Evolutionary conservation across 2,329 filamentous ascomycete genomes (phyloP).

Genomic region (Cytospora leucostoma): DNA sequence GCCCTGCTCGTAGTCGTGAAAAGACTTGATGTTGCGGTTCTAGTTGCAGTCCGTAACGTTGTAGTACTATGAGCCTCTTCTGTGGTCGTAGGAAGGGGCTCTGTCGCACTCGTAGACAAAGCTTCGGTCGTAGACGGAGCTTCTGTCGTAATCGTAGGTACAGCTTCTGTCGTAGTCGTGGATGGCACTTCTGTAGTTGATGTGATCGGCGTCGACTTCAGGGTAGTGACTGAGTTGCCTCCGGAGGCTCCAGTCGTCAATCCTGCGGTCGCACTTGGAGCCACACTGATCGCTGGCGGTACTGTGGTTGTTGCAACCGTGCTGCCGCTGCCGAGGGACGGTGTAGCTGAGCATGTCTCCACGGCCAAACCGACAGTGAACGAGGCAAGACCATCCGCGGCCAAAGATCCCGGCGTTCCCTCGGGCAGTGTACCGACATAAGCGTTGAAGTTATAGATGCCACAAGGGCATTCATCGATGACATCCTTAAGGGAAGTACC

Average conservation of each 20-base stretch:
- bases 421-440: slow-evolving; percentile 55
- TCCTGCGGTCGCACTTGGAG: not conserved
- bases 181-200: not conserved
- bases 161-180: slow-evolving; percentile 1
- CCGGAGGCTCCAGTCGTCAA: not conserved
- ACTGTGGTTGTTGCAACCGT: slow-evolving; percentile 32
- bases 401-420: slow-evolving; percentile 39
- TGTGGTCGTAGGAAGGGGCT: too few relatives aligned
- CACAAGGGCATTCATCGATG: slow-evolving; percentile 49
- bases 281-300: slow-evolving; percentile 15
- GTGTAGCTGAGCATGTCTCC: slow-evolving; percentile 32
- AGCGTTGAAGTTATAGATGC: slow-evolving; percentile 59
- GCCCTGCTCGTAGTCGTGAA: slow-evolving; percentile 6
- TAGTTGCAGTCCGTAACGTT: not conserved
- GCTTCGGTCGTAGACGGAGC: not conserved
- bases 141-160: not conserved
- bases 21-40: not conserved
- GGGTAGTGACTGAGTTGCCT: not conserved
- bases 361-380: slow-evolving; percentile 36
- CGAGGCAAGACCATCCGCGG: slow-evolving; percentile 37
- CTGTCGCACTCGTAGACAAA: too few relatives aligned
- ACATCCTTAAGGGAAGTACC: slow-evolving; percentile 53
- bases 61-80: not conserved
- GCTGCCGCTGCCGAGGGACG: slow-evolving; percentile 27
- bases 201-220: too few relatives aligned